These are phyloP conservation scores for Podila clonocystis DNA, from an alignment of 192 early-diverging fungal genomes.

Conservation along the genomic window DNA sequence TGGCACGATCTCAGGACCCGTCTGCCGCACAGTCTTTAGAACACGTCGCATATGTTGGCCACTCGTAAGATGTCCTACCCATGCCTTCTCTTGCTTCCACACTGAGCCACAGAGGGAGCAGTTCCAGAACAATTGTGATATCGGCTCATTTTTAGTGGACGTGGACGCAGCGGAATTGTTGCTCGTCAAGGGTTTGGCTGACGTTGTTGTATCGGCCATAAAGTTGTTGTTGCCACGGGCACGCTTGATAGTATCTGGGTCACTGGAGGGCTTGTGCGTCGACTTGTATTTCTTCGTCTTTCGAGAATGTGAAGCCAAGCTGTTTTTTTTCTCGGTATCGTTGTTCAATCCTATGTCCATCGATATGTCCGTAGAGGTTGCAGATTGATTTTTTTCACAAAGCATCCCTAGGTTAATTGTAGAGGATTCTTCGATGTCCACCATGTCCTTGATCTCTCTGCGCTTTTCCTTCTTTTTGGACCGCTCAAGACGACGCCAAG, in stretches of 20 bases:
- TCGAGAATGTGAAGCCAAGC: too few species aligned
- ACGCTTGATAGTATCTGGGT: too few species aligned
- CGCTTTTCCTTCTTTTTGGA: neutral
- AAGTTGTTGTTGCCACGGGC: too few species aligned
- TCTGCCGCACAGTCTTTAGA: slow-evolving; percentile 3
- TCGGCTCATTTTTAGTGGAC: neutral
- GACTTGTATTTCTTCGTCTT: too few species aligned
- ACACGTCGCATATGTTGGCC: slow-evolving; percentile 26
- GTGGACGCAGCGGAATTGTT: neutral
- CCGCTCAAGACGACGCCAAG: neutral
- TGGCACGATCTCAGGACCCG: neutral
- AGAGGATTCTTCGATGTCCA: neutral
- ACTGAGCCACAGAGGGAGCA: slow-evolving; percentile 17
- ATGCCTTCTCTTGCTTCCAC: slow-evolving; percentile 21
- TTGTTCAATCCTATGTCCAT: too few species aligned
- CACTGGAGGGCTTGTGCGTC: too few species aligned
- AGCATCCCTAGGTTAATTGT: neutral
- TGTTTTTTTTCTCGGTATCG: too few species aligned
- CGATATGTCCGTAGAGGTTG: too few species aligned
- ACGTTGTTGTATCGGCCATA: neutral
- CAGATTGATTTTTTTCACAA: too few species aligned
- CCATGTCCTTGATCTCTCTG: too few species aligned
- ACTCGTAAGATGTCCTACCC: slow-evolving; percentile 26
- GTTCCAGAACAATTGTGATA: neutral
- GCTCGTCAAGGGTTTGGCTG: neutral